Evolutionary conservation across 352 stramenopile genomes (phyloP).

Genomic region (Hyphochytrium catenoides): DNA sequence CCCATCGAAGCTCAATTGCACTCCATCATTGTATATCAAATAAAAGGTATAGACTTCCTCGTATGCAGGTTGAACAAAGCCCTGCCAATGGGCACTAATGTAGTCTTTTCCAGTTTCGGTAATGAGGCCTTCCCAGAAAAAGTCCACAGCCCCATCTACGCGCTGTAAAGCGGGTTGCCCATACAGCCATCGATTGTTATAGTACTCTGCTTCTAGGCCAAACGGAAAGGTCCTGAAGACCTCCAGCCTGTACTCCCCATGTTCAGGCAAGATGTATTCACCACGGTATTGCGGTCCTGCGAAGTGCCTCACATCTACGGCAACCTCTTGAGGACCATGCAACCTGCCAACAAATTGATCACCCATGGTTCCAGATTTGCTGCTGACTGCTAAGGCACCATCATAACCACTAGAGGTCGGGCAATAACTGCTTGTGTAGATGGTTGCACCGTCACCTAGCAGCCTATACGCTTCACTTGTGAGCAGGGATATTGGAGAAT

Average conservation of each 20-base stretch:
- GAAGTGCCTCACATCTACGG: conserved; percentile 30
- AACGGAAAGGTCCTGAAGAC: conserved; percentile 35
- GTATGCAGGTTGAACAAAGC: conserved; percentile 71
- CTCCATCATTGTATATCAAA: conserved; percentile 63
- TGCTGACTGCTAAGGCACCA: conserved; percentile 12
- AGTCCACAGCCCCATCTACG: conserved; percentile 67
- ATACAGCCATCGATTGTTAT: conserved; percentile 84
- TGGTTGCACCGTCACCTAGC: conserved; percentile 16
- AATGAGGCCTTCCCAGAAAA: conserved; percentile 69
- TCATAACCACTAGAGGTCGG: conserved; percentile 18
- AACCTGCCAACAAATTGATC: conserved; percentile 38
- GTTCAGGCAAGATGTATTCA: conserved; percentile 59
- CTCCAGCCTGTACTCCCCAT: conserved; percentile 57
- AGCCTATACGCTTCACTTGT: no score
- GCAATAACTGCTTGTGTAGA: no score
- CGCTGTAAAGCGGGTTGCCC: conserved; percentile 46
- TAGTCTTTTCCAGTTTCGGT: conserved; percentile 74
- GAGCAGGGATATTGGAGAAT: no score
- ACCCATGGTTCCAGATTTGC: conserved; percentile 23
- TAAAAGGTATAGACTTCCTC: conserved; percentile 62
- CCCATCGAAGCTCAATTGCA: conserved; percentile 58
- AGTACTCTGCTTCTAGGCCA: conserved; percentile 75
- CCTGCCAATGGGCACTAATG: conserved; percentile 77
- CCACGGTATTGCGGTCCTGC: conserved; percentile 38
- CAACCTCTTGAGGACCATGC: conserved; percentile 19